A percentile compares a stretch with the other conserved stretches of the same genome.
Conservation (phyloP, 148 eudicot species). For the Rhododendron williamsianum region DNA sequence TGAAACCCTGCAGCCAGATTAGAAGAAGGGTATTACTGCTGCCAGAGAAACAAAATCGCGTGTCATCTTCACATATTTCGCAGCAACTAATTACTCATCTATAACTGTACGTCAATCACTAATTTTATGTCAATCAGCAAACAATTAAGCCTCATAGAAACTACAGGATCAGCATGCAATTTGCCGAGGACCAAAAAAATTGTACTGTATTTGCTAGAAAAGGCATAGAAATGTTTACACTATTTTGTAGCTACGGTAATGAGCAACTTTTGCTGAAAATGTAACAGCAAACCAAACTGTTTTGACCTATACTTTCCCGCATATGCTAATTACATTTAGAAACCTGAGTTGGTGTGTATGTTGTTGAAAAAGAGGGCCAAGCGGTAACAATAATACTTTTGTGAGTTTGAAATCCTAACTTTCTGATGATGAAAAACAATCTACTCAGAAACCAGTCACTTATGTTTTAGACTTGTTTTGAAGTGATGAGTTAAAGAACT, state of each 20-base stretch:
- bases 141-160: neutral
- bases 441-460: neutral
- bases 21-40: neutral
- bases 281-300: neutral
- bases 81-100: neutral
- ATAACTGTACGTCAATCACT: neutral
- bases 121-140: neutral
- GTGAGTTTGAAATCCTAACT: neutral
- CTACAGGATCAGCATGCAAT: neutral
- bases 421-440: neutral
- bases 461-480: neutral
- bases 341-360: neutral
- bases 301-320: too few species aligned
- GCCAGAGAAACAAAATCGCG: neutral
- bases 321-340: neutral
- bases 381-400: neutral
- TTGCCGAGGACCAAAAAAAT: neutral
- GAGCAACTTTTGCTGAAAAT: neutral
- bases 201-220: neutral
- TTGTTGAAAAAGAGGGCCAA: conserved; percentile 1
- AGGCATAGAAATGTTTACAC: neutral
- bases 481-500: neutral
- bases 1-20: conserved; percentile 55
- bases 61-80: neutral
- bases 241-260: neutral